Evolutionary conservation across 208 protist genomes (phyloP).

Genomic region (Wallacemonas sp.): DNA sequence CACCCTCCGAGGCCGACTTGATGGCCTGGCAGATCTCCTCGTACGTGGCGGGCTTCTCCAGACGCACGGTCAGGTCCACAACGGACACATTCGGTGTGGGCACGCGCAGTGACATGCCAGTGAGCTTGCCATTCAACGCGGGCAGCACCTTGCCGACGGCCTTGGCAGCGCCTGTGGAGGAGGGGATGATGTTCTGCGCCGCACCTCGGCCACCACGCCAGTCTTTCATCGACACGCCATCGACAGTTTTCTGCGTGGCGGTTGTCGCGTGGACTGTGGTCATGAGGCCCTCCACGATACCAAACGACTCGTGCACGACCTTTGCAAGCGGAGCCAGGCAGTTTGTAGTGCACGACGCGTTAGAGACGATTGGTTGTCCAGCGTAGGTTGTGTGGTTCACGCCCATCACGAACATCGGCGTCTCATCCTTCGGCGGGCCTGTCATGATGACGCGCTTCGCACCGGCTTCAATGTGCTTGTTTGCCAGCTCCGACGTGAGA

Average conservation of each 20-base stretch:
- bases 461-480: constrained; percentile 90
- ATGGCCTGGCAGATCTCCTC: constrained; percentile 38
- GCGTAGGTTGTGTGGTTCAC: constrained; percentile 92
- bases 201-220: constrained; percentile 95
- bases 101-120: constrained; percentile 98
- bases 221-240: constrained; percentile 95
- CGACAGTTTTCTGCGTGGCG: constrained; percentile 97
- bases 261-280: constrained; percentile 98
- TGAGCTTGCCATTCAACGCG: constrained; percentile 57
- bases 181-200: constrained; percentile 98
- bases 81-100: constrained; percentile 73
- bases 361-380: constrained; percentile 91
- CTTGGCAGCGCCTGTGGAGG: constrained; percentile 98
- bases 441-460: constrained; percentile 98
- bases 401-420: constrained; percentile 98
- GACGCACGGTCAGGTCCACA: constrained; percentile 41
- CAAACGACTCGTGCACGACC: constrained; percentile 95
- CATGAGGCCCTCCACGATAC: constrained; percentile 97
- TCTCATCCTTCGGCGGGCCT: constrained; percentile 95
- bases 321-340: constrained; percentile 98
- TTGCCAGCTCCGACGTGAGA: constrained; percentile 51
- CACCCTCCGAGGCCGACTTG: constrained; percentile 34
- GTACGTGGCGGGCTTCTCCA: constrained; percentile 38
- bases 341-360: constrained; percentile 99
- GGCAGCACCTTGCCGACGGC: constrained; percentile 97